These are phyloP conservation scores for Artemisia argyi DNA, from an alignment of 129 eudicot genomes.

Conservation along the genomic window DNA sequence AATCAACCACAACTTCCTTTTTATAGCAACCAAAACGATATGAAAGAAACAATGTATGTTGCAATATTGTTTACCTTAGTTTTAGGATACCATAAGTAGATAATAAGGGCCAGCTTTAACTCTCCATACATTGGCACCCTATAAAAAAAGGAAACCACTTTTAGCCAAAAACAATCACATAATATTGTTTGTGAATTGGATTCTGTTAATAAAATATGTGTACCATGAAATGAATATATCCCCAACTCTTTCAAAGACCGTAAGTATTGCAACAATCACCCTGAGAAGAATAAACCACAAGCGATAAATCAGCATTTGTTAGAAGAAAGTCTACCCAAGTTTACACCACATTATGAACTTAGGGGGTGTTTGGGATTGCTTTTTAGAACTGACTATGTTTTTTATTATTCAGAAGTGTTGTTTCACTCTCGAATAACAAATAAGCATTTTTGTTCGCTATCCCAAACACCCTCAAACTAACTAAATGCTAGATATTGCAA, in stretches of 20 bases:
- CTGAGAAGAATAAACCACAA: slow-evolving; percentile 34
- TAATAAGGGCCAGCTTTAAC: slow-evolving; percentile 75
- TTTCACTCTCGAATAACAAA: no score
- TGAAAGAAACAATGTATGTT: neutral
- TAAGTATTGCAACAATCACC: slow-evolving; percentile 76
- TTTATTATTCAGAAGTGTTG: no score
- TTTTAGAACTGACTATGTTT: no score
- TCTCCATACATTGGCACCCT: slow-evolving; percentile 98
- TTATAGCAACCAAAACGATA: neutral
- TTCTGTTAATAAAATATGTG: neutral
- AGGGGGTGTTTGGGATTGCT: no score
- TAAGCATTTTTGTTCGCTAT: no score
- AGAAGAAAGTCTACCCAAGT: neutral
- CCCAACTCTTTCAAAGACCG: slow-evolving; percentile 65
- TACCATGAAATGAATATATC: slow-evolving; percentile 89
- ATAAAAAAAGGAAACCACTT: neutral
- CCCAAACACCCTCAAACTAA: no score
- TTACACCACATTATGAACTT: neutral
- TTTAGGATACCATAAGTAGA: slow-evolving; percentile 95
- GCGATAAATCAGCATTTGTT: slow-evolving; percentile 3
- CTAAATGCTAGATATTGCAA: no score
- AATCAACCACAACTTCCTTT: slow-evolving; percentile 9
- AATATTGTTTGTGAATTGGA: neutral
- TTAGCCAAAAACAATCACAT: neutral
- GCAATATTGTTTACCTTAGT: slow-evolving; percentile 57